A percentile compares a stretch with the other conserved stretches of the same genome.
These are phyloP conservation scores for Diplodia seriata DNA, from an alignment of 2,329 filamentous ascomycete genomes.

Conservation along the genomic window DNA sequence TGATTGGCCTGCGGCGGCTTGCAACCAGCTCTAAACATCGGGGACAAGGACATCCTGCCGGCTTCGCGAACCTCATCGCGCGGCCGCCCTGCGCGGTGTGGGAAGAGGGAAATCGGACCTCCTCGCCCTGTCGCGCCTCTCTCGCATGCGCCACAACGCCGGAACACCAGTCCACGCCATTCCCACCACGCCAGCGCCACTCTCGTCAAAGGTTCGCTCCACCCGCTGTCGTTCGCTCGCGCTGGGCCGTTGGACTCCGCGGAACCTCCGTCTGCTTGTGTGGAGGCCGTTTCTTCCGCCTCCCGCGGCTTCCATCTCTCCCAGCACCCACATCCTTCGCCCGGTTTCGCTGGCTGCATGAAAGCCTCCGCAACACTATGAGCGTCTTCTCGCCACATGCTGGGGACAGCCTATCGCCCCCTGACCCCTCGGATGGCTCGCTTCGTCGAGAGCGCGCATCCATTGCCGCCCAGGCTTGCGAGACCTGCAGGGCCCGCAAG, in stretches of 20 bases:
- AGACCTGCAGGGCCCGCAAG: slow-evolving; percentile 33
- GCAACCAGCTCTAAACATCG: slow-evolving; percentile 14
- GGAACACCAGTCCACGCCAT: not conserved
- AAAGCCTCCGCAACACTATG: slow-evolving; percentile 22
- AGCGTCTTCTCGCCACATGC: slow-evolving; percentile 22
- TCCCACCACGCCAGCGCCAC: slow-evolving; percentile 1
- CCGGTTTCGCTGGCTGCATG: not conserved
- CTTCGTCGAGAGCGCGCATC: slow-evolving; percentile 33
- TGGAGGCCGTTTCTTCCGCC: not conserved
- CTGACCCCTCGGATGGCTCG: slow-evolving; percentile 10
- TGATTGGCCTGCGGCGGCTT: slow-evolving; percentile 22
- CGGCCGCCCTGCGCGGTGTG: slow-evolving; percentile 3
- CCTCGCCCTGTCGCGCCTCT: slow-evolving; percentile 6
- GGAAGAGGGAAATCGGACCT: not conserved
- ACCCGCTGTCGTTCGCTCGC: not conserved
- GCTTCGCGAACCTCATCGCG: slow-evolving; percentile 20
- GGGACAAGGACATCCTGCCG: slow-evolving; percentile 24
- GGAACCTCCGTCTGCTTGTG: not conserved
- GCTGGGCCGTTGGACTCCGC: not conserved
- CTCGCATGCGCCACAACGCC: slow-evolving; percentile 20
- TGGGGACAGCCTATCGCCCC: slow-evolving; percentile 10
- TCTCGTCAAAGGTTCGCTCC: not conserved
- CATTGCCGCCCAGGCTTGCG: slow-evolving; percentile 35
- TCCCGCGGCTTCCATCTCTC: not conserved
- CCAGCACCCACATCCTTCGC: not conserved